Percentiles rank a stretch among this genome's conserved stretches.
Conservation (phyloP, 1,139 yeast species). For the Blastobotrys proliferans region DNA sequence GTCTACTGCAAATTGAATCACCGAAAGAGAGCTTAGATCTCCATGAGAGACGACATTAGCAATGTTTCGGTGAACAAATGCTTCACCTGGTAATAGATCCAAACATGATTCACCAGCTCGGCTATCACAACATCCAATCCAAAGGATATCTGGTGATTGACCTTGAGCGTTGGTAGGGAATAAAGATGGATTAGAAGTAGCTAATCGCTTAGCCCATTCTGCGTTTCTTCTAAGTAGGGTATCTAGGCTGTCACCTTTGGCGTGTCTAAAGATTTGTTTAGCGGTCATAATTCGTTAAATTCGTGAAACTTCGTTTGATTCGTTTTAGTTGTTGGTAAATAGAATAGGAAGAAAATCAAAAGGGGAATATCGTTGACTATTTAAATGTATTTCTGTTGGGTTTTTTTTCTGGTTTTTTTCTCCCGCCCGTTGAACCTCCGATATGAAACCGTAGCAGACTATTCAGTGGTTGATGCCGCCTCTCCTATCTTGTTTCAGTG, state of each 20-base stretch:
- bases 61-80: conserved; percentile 88
- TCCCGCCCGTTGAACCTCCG: no score
- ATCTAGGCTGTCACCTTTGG: conserved; percentile 34
- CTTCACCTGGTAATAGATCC: conserved; percentile 82
- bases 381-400: no score
- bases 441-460: no score
- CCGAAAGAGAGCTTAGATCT: conserved; percentile 76
- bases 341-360: background rate
- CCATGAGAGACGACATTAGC: conserved; percentile 74
- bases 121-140: conserved; percentile 97
- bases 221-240: conserved; percentile 68
- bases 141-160: conserved; percentile 87
- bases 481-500: no score
- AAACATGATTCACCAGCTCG: conserved; percentile 80
- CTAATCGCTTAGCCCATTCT: conserved; percentile 59
- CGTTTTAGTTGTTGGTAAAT: background rate
- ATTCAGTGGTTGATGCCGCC: no score
- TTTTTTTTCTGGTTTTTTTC: no score
- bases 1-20: conserved; percentile 86
- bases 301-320: no score
- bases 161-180: conserved; percentile 74
- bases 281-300: background rate
- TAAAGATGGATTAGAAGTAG: conserved; percentile 57
- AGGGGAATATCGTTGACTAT: background rate
- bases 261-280: conserved; percentile 9